Percentiles rank a stretch among this genome's conserved stretches.
Conservation (phyloP, 1,284 basidiomycete genomes). For the Papiliotrema terrestris region DNA sequence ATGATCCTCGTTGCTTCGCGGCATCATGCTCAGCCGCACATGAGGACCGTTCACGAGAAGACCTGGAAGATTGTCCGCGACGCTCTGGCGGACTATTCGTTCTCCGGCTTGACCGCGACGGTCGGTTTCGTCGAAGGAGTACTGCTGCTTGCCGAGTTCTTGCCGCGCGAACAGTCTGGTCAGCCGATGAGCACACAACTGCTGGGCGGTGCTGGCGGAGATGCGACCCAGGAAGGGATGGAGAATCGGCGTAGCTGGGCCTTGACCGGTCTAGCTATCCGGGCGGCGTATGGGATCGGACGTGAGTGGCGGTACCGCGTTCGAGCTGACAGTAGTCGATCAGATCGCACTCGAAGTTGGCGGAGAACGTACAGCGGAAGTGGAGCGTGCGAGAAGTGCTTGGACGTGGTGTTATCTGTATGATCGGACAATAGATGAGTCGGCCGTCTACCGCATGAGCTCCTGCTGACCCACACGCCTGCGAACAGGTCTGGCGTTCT, state of each 20-base stretch:
- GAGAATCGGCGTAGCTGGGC: conserved; percentile 50
- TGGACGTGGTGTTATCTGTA: conserved; percentile 53
- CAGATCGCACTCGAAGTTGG: conserved; percentile 41
- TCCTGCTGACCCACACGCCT: conserved; percentile 28
- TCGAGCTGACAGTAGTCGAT: conserved; percentile 23
- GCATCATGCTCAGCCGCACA: conserved; percentile 33
- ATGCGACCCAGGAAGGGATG: conserved; percentile 36
- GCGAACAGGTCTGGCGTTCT: conserved; percentile 50
- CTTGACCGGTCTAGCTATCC: conserved; percentile 48
- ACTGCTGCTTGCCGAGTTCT: conserved; percentile 46
- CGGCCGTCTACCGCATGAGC: background rate
- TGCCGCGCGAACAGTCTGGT: conserved; percentile 28
- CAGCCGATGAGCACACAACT: conserved; percentile 7
- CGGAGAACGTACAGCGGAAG: conserved; percentile 33
- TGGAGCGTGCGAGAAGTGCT: conserved; percentile 47
- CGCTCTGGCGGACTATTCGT: conserved; percentile 40
- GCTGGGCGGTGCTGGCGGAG: conserved; percentile 14
- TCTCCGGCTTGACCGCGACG: conserved; percentile 43
- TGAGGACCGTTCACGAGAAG: conserved; percentile 34
- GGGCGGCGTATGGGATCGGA: conserved; percentile 45
- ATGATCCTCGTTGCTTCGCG: conserved; percentile 47
- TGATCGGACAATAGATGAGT: conserved; percentile 47
- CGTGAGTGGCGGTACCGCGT: conserved; percentile 21
- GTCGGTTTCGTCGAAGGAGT: conserved; percentile 51
- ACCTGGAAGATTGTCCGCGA: conserved; percentile 39